A percentile compares a stretch with the other conserved stretches of the same genome.
Evolutionary conservation across 371 early-diverging fungal species (phyloP).

Genomic region (Haplosporangium sp.): DNA sequence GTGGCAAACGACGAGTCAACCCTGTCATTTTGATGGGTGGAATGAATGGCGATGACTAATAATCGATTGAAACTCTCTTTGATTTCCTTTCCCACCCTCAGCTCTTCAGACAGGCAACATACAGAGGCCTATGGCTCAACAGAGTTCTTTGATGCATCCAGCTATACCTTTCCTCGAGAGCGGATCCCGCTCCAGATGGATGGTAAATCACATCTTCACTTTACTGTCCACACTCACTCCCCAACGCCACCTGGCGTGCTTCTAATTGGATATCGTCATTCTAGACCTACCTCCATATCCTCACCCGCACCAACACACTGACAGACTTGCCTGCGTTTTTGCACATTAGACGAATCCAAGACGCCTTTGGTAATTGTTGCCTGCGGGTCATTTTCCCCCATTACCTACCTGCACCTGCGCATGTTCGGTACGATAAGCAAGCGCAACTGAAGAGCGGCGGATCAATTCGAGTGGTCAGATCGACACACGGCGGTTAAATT

Average conservation of each 20-base stretch:
- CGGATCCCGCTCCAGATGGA: conserved; percentile 43
- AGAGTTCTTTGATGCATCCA: conserved; percentile 48
- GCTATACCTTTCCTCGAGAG: conserved; percentile 45
- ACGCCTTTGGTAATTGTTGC: conserved; percentile 94
- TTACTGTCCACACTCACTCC: neutral
- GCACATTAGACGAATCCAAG: conserved; percentile 78
- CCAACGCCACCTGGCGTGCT: conserved; percentile 3
- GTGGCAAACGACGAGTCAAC: no score
- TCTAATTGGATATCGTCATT: conserved; percentile 3
- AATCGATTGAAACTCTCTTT: conserved; percentile 27
- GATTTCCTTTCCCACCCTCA: neutral
- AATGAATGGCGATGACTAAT: conserved; percentile 27
- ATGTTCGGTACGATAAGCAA: conserved; percentile 88
- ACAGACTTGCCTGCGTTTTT: neutral
- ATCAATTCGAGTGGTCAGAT: no score
- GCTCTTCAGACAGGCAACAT: conserved; percentile 53
- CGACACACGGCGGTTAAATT: no score
- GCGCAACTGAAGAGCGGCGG: neutral
- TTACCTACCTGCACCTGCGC: conserved; percentile 96
- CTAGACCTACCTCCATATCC: no score
- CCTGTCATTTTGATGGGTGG: no score
- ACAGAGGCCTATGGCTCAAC: conserved; percentile 54
- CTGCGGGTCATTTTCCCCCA: conserved; percentile 97
- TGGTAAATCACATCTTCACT: conserved; percentile 12
- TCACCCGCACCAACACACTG: neutral